A percentile compares a stretch with the other conserved stretches of the same genome.
Conservation (phyloP, 768 basidiomycete species). For the Boletus edulis region DNA sequence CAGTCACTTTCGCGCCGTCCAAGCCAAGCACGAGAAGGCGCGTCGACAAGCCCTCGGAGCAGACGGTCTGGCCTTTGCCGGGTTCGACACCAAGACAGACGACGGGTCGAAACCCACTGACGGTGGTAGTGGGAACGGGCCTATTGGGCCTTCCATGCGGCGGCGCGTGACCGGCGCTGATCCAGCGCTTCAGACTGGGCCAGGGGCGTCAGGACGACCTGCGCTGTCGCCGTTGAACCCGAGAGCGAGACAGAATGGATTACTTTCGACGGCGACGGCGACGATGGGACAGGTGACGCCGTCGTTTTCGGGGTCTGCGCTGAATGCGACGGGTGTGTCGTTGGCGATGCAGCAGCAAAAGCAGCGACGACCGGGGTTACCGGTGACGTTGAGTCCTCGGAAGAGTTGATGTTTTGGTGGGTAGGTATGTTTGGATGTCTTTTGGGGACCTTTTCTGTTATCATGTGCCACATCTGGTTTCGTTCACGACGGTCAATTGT, state of each 20-base stretch:
- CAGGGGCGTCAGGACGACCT: slow-evolving; percentile 28
- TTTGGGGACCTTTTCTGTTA: not conserved
- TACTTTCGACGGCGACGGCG: slow-evolving; percentile 31
- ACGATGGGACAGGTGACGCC: slow-evolving; percentile 37
- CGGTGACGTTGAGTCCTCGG: slow-evolving; percentile 39
- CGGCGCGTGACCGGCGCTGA: slow-evolving; percentile 62
- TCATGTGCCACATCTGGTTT: no score
- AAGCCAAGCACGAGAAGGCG: slow-evolving; percentile 89
- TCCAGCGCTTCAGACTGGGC: slow-evolving; percentile 24
- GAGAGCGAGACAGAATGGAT: slow-evolving; percentile 50
- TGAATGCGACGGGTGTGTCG: slow-evolving; percentile 8
- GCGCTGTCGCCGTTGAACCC: slow-evolving; percentile 76
- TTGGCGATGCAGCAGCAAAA: slow-evolving; percentile 36
- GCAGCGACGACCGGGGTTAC: slow-evolving; percentile 37
- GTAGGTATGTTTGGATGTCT: not conserved
- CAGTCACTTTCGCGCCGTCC: slow-evolving; percentile 86
- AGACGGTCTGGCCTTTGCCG: slow-evolving; percentile 51
- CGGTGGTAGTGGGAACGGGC: not conserved
- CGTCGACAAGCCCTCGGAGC: slow-evolving; percentile 73
- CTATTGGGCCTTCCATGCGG: slow-evolving; percentile 47
- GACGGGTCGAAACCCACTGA: slow-evolving; percentile 15
- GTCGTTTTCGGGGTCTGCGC: slow-evolving; percentile 23
- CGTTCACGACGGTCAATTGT: no score
- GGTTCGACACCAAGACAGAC: slow-evolving; percentile 37
- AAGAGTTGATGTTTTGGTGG: slow-evolving; percentile 10